These are phyloP conservation scores for Botrytis deweyae DNA, from an alignment of 2,329 filamentous ascomycete genomes.

Conservation along the genomic window DNA sequence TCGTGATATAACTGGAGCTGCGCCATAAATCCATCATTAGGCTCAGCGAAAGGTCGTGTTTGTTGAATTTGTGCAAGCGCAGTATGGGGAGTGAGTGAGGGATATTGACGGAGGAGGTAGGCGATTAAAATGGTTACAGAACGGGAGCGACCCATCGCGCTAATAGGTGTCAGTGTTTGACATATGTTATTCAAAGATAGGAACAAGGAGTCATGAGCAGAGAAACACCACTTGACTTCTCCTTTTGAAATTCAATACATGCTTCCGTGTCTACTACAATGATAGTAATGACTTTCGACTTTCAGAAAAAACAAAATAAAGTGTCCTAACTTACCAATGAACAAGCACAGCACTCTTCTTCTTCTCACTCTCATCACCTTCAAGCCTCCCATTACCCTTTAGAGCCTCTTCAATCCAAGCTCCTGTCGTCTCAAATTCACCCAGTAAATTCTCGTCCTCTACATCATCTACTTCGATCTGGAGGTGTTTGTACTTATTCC, in stretches of 20 bases:
- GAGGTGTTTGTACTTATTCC: slow-evolving; percentile 66
- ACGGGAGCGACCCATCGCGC: slow-evolving; percentile 94
- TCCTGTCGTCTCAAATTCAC: slow-evolving; percentile 75
- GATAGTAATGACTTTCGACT: neutral
- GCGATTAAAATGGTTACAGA: slow-evolving; percentile 83
- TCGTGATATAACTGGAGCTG: slow-evolving; percentile 85
- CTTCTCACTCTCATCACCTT: slow-evolving; percentile 50
- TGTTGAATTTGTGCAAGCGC: slow-evolving; percentile 70
- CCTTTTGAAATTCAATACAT: neutral
- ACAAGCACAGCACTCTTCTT: slow-evolving; percentile 61
- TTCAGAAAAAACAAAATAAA: slow-evolving; percentile 23
- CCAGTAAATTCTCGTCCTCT: slow-evolving; percentile 81
- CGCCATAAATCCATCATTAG: slow-evolving; percentile 87
- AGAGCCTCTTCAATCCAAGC: slow-evolving; percentile 81
- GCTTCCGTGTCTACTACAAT: neutral
- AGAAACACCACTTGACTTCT: slow-evolving; percentile 2
- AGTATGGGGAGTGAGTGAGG: slow-evolving; percentile 46
- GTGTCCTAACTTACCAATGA: slow-evolving; percentile 60
- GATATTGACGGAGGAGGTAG: slow-evolving; percentile 73
- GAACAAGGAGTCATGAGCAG: neutral
- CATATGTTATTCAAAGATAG: neutral
- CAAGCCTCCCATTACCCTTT: slow-evolving; percentile 47
- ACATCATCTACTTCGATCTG: slow-evolving; percentile 87
- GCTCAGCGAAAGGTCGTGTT: slow-evolving; percentile 75
- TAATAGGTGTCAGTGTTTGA: slow-evolving; percentile 43